Conservation (phyloP, 306 rosid genomes). For the Prunus fruticosa region DNA sequence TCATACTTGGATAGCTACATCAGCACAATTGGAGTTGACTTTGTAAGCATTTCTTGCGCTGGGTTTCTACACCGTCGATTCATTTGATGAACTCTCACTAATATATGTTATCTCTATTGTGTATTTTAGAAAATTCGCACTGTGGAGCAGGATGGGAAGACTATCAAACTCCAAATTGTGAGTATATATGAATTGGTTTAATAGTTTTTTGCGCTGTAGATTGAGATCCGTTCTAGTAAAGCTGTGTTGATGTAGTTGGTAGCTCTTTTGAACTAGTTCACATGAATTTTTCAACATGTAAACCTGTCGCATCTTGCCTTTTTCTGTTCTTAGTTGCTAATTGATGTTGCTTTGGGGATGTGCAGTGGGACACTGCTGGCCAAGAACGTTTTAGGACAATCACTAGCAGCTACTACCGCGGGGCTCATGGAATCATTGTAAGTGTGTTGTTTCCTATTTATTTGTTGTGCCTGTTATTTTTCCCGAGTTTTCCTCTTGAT, state of each 20-base stretch:
- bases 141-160: conserved; percentile 93
- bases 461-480: neutral
- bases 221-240: neutral
- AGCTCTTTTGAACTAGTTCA: neutral
- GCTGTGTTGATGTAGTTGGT: neutral
- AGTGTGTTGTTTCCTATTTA: conserved; percentile 17
- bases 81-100: conserved; percentile 12
- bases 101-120: conserved; percentile 11
- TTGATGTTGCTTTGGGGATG: conserved; percentile 19
- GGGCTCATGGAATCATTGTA: conserved; percentile 99
- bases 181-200: conserved; percentile 22
- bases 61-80: conserved; percentile 7
- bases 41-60: conserved; percentile 55
- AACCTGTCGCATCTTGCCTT: neutral
- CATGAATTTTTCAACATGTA: neutral
- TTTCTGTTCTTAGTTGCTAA: conserved; percentile 9
- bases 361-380: conserved; percentile 99
- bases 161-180: conserved; percentile 90
- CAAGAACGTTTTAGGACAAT: conserved; percentile 99
- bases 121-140: conserved; percentile 82
- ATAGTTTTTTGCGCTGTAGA: too few species aligned
- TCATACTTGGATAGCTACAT: conserved; percentile 99
- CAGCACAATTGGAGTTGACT: conserved; percentile 99
- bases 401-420: conserved; percentile 99
- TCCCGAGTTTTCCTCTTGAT: neutral